Evolutionary conservation across 805 yeast genomes (phyloP).

Genomic region (Nakazawaea ernobii): DNA sequence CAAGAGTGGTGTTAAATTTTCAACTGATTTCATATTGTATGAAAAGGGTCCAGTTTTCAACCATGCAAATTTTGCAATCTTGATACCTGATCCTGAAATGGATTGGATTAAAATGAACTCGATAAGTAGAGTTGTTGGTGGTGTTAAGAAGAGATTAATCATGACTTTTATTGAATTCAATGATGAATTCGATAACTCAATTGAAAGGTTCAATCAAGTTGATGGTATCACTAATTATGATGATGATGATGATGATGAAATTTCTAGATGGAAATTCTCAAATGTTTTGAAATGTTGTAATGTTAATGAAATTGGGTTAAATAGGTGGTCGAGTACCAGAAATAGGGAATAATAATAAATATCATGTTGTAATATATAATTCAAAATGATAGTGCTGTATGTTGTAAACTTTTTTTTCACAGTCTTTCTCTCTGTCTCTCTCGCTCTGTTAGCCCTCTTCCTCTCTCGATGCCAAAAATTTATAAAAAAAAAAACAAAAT

Average conservation of each 20-base stretch:
- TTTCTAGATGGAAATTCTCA: slow-evolving; percentile 14
- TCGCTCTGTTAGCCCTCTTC: too few relatives aligned
- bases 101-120: slow-evolving; percentile 62
- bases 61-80: slow-evolving; percentile 83
- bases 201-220: slow-evolving; percentile 11
- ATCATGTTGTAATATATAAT: not conserved
- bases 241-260: slow-evolving; percentile 10
- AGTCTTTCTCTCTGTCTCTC: too few relatives aligned
- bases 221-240: not conserved
- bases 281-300: slow-evolving; percentile 36
- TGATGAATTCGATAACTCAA: slow-evolving; percentile 16
- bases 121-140: slow-evolving; percentile 74
- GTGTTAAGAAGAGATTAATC: slow-evolving; percentile 76
- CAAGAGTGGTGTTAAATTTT: slow-evolving; percentile 86
- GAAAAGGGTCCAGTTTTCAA: slow-evolving; percentile 92
- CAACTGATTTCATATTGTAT: slow-evolving; percentile 78
- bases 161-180: slow-evolving; percentile 55
- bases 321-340: slow-evolving; percentile 82
- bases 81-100: slow-evolving; percentile 32
- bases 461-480: not conserved
- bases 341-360: slow-evolving; percentile 56
- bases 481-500: not conserved
- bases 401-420: too few relatives aligned
- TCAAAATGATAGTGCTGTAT: too few relatives aligned
- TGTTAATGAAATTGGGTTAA: slow-evolving; percentile 62